Evolutionary conservation across 257 asterid species (phyloP).

Genomic region (Nicotiana tabacum): DNA sequence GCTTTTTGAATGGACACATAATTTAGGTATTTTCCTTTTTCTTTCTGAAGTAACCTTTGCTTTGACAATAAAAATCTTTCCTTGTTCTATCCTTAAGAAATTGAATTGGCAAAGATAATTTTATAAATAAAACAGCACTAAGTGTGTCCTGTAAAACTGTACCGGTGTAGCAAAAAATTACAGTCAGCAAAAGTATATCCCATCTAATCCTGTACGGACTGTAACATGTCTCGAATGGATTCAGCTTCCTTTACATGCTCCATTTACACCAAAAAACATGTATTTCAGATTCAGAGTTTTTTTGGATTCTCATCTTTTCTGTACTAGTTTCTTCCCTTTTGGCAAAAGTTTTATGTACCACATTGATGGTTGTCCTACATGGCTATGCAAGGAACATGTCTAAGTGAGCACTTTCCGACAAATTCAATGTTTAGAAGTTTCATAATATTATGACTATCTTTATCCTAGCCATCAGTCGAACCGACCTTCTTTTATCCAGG

Average conservation of each 20-base stretch:
- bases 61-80: neutral
- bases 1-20: neutral
- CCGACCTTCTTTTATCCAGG: neutral
- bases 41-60: neutral
- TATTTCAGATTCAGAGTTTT: neutral
- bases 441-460: neutral
- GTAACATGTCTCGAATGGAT: neutral
- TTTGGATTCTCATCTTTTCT: neutral
- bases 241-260: neutral
- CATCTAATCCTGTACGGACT: neutral
- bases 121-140: neutral
- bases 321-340: neutral
- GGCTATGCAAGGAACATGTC: neutral
- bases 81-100: neutral
- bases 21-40: constrained; percentile 11
- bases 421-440: neutral
- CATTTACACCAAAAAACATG: neutral
- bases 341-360: neutral
- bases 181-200: neutral
- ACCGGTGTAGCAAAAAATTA: neutral
- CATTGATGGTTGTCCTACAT: neutral
- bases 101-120: neutral
- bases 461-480: neutral
- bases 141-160: neutral
- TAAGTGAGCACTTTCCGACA: neutral